Percentiles rank a stretch among this genome's conserved stretches.
phyloP scores from a whole-genome alignment of 1,139 yeast species.

The Pichia sp. region DNA sequence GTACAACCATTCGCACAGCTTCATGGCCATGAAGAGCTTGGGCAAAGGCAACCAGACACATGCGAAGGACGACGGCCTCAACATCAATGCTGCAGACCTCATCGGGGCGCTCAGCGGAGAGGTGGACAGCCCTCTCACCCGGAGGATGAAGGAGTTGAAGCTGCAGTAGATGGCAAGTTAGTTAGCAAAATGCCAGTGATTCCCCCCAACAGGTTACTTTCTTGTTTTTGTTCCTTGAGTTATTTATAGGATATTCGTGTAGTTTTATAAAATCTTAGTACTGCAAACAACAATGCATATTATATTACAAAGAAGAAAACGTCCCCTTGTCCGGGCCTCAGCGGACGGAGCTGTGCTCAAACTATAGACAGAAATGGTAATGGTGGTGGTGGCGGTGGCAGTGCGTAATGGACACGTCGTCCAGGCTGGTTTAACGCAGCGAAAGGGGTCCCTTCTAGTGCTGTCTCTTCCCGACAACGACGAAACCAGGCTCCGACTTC shows the following conservation, averaged over 20 bases:
- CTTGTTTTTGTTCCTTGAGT: background rate
- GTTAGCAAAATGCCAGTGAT: background rate
- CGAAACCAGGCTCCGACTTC: constrained; percentile 61
- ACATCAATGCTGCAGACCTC: constrained; percentile 30
- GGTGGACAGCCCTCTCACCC: constrained; percentile 6
- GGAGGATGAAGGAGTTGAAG: constrained; percentile 8
- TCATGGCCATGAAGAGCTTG: constrained; percentile 12
- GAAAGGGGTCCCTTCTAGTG: background rate
- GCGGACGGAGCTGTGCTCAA: background rate
- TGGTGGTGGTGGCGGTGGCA: too few relatives aligned
- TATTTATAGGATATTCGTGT: background rate
- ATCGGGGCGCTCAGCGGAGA: constrained; percentile 21
- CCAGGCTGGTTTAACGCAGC: background rate
- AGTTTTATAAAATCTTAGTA: background rate
- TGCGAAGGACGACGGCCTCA: constrained; percentile 11
- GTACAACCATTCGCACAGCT: constrained; percentile 23
- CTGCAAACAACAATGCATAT: background rate
- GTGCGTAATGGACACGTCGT: background rate
- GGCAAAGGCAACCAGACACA: background rate
- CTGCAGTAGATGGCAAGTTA: background rate
- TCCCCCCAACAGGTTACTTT: background rate
- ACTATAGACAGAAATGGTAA: background rate
- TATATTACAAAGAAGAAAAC: too few relatives aligned
- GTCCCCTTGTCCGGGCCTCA: too few relatives aligned
- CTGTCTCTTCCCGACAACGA: constrained; percentile 38